Evolutionary conservation across 164 flowering plant species (phyloP).

Genomic region (Tinospora cordifolia): DNA sequence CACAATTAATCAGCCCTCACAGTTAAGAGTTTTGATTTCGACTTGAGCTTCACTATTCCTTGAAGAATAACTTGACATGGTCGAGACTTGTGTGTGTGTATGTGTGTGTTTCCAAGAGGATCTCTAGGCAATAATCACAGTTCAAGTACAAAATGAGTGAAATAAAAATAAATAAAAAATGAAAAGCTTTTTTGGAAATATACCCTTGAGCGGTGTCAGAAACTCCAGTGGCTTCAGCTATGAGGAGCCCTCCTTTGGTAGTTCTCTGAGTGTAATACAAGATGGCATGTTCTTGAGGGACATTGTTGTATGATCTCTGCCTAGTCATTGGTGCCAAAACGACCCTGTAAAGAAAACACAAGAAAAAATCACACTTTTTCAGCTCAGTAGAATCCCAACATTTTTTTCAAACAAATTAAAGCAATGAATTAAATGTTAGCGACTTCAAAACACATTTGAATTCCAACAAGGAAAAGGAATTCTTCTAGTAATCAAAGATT

Average conservation of each 20-base stretch:
- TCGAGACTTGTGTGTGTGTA: not conserved
- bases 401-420: not conserved
- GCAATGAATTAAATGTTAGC: no score
- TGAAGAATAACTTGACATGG: not conserved
- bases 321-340: conserved; percentile 51
- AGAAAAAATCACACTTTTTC: not conserved
- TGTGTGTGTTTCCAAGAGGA: not conserved
- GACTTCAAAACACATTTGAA: no score
- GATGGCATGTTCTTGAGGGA: conserved; percentile 50
- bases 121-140: not conserved
- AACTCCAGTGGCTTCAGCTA: conserved; percentile 44
- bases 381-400: not conserved
- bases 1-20: no score
- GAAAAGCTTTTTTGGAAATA: not conserved
- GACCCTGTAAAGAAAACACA: conserved; percentile 23
- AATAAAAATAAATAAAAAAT: not conserved
- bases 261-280: conserved; percentile 50
- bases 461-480: no score
- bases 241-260: conserved; percentile 45
- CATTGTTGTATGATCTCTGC: conserved; percentile 32
- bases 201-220: conserved; percentile 51
- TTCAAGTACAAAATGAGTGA: not conserved
- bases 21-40: no score
- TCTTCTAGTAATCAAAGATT: no score
- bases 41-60: not conserved